phyloP scores from a whole-genome alignment of 495 filamentous ascomycete species.

The Talaromyces wortmannii region DNA sequence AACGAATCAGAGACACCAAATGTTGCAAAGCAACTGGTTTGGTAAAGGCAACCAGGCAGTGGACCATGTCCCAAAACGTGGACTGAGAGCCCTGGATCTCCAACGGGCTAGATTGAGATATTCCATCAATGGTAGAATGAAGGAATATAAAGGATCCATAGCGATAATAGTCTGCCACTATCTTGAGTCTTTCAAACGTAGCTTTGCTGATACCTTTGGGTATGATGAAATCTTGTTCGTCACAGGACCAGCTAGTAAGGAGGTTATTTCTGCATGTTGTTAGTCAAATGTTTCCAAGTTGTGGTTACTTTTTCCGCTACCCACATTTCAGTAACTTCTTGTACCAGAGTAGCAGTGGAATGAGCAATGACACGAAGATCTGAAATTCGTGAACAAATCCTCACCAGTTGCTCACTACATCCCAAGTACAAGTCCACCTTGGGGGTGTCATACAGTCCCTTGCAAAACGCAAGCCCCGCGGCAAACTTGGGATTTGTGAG shows the following conservation, averaged over 20 bases:
- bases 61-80: neutral
- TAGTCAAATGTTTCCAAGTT: neutral
- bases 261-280: constrained; percentile 22
- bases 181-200: constrained; percentile 27
- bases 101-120: constrained; percentile 6
- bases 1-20: constrained; percentile 21
- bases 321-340: constrained; percentile 29
- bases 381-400: constrained; percentile 29
- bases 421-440: constrained; percentile 38
- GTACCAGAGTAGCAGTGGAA: constrained; percentile 17
- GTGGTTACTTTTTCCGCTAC: neutral
- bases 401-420: constrained; percentile 36
- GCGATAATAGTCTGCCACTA: constrained; percentile 39
- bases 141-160: constrained; percentile 36
- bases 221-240: constrained; percentile 21
- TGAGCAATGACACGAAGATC: constrained; percentile 22
- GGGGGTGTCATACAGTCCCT: constrained; percentile 18
- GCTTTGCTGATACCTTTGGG: constrained; percentile 22
- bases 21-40: constrained; percentile 22
- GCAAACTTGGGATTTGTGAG: constrained; percentile 29
- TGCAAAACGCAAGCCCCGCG: constrained; percentile 9
- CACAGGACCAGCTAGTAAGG: constrained; percentile 30
- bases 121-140: constrained; percentile 31
- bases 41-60: constrained; percentile 16
- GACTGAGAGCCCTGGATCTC: neutral